Evolutionary conservation across 495 filamentous ascomycete species (phyloP).

Genomic region (Glonium stellatum): DNA sequence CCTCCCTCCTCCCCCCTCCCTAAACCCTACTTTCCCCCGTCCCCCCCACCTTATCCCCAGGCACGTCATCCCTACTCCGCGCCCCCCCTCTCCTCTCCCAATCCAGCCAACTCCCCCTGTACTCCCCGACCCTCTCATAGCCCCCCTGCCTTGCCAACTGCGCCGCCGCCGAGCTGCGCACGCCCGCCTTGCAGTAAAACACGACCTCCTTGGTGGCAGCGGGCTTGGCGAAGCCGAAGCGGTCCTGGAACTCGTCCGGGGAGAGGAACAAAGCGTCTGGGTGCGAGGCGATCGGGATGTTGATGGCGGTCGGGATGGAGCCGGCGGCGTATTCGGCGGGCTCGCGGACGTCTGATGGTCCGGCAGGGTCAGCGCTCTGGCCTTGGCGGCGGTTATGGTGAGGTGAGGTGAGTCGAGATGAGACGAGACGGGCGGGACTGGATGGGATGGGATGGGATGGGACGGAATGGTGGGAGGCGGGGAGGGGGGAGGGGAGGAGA

Average conservation of each 20-base stretch:
- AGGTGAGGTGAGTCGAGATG: constrained; percentile 1
- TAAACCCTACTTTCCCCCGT: not conserved
- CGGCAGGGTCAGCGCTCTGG: not conserved
- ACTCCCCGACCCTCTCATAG: constrained; percentile 69
- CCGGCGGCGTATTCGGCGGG: constrained; percentile 66
- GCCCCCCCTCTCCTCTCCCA: constrained; percentile 66
- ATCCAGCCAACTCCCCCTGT: constrained; percentile 83
- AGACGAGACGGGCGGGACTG: no score
- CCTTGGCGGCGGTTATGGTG: constrained; percentile 2
- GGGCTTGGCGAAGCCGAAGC: constrained; percentile 63
- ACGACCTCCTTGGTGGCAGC: constrained; percentile 52
- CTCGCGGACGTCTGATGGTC: constrained; percentile 73
- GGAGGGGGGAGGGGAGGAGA: no score
- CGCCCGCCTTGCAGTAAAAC: constrained; percentile 90
- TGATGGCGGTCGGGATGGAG: constrained; percentile 66
- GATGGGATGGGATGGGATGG: no score
- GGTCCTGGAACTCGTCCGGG: constrained; percentile 68
- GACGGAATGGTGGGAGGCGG: no score
- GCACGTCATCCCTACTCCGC: not conserved
- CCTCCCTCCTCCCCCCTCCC: not conserved
- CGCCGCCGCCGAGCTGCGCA: constrained; percentile 74
- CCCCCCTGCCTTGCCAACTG: constrained; percentile 69
- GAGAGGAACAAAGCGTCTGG: constrained; percentile 72
- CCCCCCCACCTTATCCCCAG: constrained; percentile 2
- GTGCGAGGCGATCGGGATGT: constrained; percentile 68